These are phyloP conservation scores for Cylindrotheca fusiformis DNA, from an alignment of 108 stramenopile genomes.

Conservation along the genomic window DNA sequence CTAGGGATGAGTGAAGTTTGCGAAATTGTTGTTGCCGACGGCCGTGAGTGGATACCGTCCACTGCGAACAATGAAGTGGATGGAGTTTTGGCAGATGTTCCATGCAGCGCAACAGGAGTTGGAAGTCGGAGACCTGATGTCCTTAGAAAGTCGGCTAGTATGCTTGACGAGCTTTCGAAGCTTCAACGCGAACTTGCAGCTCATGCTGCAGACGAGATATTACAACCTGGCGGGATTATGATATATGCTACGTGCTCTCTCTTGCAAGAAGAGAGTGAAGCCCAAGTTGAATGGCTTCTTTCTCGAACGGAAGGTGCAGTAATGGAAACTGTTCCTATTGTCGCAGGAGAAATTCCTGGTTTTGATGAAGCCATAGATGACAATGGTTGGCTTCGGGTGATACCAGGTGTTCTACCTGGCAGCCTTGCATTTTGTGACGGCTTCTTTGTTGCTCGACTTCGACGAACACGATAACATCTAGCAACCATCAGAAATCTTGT, in stretches of 20 bases:
- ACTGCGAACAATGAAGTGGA: conserved; percentile 20
- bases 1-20: conserved; percentile 42
- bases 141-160: conserved; percentile 33
- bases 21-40: conserved; percentile 60
- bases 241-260: conserved; percentile 85
- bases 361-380: conserved; percentile 76
- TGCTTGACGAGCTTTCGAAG: conserved; percentile 44
- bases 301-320: conserved; percentile 11
- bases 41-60: conserved; percentile 45
- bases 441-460: conserved; percentile 76
- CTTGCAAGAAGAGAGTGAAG: conserved; percentile 70
- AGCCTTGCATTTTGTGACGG: conserved; percentile 61
- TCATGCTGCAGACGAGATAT: conserved; percentile 65
- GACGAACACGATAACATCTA: conserved; percentile 1
- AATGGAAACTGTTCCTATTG: conserved; percentile 59
- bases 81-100: conserved; percentile 75
- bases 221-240: conserved; percentile 59
- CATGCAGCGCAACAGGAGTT: conserved; percentile 79
- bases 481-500: no score
- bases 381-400: conserved; percentile 73
- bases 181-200: conserved; percentile 50
- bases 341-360: conserved; percentile 68
- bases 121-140: conserved; percentile 81
- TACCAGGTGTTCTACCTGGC: conserved; percentile 62
- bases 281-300: conserved; percentile 64